Base-by-base conservation (phyloP, 139 green algal genomes). In the Chlorella sorokiniana region DNA sequence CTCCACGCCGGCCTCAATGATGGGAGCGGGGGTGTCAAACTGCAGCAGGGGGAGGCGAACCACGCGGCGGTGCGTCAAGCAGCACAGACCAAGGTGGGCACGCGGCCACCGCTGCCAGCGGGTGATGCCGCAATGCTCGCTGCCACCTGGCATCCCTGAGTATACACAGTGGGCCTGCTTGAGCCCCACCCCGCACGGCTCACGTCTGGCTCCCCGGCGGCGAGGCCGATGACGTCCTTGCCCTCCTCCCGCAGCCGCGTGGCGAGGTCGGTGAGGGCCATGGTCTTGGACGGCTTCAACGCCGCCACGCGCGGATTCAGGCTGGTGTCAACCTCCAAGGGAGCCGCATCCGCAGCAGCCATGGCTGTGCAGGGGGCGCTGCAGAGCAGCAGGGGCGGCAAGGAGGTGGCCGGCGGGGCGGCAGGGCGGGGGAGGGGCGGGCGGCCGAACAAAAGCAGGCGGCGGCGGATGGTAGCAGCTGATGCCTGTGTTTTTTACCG, bases 201-300 rank as follows among this genome's bases (percentile, higher is more conserved):
- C 62, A 75, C 62, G 42, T 99, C 96, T 4, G 96, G 96, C 83
- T 99, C 96, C 1, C 96, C 96, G 6, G 94, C 96, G 1, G 95
- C 95, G 38, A 99, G 85, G 6, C 92, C 91, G 52, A 99, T 96
- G 23, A 98, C 91, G 81, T 98, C 94, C 0, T 92, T 83, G 4
- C 94, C 94, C n/a, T 87, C 48, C 69, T 96, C 93, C 18, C 86
- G 88, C 88, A 97, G 89, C 14, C 82, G 84, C 20, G 87, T 88
- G 4, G 96, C 96, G 23, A 96, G 68, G 76, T 99, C 96, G 0
- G 95, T 98, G 4, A 99, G 88, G n/a, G 90, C 91, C 92, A 98
- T 96, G 0, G 96, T 99, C 82, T 97, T 97, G 1, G 93, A 97
- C 0, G 94, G 90, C 72, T 92, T 93, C 31, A 98, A 74, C 0